Evolutionary conservation across 2,329 filamentous ascomycete species (phyloP).

Genomic region (Monosporascus sp.): DNA sequence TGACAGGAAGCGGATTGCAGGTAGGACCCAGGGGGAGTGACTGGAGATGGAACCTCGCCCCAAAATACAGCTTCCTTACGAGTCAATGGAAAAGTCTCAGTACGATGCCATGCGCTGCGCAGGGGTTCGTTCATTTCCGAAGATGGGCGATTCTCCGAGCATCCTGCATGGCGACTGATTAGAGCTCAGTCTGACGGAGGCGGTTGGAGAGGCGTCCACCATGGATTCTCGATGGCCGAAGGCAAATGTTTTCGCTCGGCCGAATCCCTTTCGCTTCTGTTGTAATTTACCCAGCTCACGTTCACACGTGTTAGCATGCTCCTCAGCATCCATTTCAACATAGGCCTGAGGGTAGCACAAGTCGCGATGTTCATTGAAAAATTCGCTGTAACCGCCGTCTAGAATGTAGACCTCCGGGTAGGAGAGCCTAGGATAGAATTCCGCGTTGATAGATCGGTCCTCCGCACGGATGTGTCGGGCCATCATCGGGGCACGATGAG

Average conservation of each 20-base stretch:
- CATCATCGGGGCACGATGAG: slow-evolving; percentile 93
- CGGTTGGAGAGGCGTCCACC: slow-evolving; percentile 56
- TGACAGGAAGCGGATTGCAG: not conserved
- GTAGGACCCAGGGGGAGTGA: not conserved
- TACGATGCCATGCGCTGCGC: slow-evolving; percentile 61
- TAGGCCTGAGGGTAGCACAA: slow-evolving; percentile 94
- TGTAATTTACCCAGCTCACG: slow-evolving; percentile 91
- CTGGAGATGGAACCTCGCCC: too few species aligned
- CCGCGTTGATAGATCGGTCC: slow-evolving; percentile 80
- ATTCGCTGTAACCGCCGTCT: slow-evolving; percentile 91
- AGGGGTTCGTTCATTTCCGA: slow-evolving; percentile 46
- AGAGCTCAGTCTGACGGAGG: slow-evolving; percentile 37
- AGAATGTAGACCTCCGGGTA: slow-evolving; percentile 97
- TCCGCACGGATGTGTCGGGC: slow-evolving; percentile 86
- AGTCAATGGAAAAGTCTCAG: slow-evolving; percentile 30
- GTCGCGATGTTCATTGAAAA: slow-evolving; percentile 72
- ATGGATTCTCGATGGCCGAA: slow-evolving; percentile 70
- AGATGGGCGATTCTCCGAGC: slow-evolving; percentile 40
- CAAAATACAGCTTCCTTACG: slow-evolving; percentile 5
- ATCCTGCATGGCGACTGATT: slow-evolving; percentile 36
- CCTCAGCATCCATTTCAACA: slow-evolving; percentile 90
- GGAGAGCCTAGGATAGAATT: slow-evolving; percentile 81
- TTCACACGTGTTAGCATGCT: slow-evolving; percentile 89
- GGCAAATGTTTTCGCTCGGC: slow-evolving; percentile 87
- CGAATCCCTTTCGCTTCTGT: slow-evolving; percentile 74